Percentiles rank a stretch among this genome's conserved stretches.
phyloP scores from a whole-genome alignment of 805 yeast species.

The Monosporozyma unispora region DNA sequence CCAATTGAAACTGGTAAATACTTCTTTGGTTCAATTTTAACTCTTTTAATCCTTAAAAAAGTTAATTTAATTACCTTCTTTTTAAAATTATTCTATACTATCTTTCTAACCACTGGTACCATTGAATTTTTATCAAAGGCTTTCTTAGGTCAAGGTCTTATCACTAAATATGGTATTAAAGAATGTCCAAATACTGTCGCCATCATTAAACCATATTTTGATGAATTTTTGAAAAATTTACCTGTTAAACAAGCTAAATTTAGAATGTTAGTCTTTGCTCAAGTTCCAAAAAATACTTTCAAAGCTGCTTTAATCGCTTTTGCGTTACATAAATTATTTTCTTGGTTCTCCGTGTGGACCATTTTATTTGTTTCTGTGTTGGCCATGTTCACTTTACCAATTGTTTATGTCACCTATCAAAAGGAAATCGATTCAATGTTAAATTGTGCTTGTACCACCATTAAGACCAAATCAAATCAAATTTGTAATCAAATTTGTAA shows the following conservation, averaged over 20 bases:
- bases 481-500: conserved; percentile 41
- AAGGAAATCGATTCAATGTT: conserved; percentile 64
- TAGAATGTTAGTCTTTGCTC: conserved; percentile 55
- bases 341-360: conserved; percentile 65
- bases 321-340: conserved; percentile 60
- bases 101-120: conserved; percentile 53
- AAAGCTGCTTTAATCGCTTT: conserved; percentile 62
- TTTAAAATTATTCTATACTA: conserved; percentile 51
- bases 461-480: conserved; percentile 42
- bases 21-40: conserved; percentile 52
- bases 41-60: conserved; percentile 49
- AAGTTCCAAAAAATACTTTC: conserved; percentile 62
- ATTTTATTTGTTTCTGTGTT: conserved; percentile 50
- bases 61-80: conserved; percentile 54
- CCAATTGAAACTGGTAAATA: conserved; percentile 68
- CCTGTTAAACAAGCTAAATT: conserved; percentile 44
- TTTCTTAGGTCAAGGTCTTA: conserved; percentile 68
- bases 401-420: conserved; percentile 63
- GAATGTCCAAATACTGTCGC: conserved; percentile 30
- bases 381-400: conserved; percentile 65
- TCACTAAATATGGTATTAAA: conserved; percentile 62
- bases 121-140: conserved; percentile 71
- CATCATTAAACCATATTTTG: conserved; percentile 26
- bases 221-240: conserved; percentile 28
- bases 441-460: conserved; percentile 36